A percentile compares a stretch with the other conserved stretches of the same genome.
Conservation (phyloP, 2,329 filamentous ascomycete genomes). For the Beauveria varroae region DNA sequence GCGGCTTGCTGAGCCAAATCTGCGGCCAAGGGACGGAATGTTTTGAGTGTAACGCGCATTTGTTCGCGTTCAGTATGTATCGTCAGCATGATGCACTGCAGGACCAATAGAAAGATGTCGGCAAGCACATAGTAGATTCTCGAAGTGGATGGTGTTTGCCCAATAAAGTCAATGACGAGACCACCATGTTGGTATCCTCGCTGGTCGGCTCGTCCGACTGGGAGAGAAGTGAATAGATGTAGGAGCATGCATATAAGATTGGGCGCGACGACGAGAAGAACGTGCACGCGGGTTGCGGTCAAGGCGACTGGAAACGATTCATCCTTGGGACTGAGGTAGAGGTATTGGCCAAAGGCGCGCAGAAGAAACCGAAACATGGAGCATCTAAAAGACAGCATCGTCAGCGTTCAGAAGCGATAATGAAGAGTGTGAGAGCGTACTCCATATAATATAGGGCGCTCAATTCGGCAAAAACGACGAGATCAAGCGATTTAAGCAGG, state of each 20-base stretch:
- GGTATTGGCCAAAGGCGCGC: constrained; percentile 50
- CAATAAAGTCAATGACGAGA: constrained; percentile 60
- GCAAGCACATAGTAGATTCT: constrained; percentile 46
- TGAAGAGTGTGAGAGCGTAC: constrained; percentile 31
- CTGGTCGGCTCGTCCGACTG: constrained; percentile 51
- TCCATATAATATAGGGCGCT: constrained; percentile 64
- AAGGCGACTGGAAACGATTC: constrained; percentile 48
- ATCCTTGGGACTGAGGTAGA: constrained; percentile 57
- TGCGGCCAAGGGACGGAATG: constrained; percentile 27
- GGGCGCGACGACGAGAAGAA: constrained; percentile 50
- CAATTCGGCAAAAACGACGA: constrained; percentile 56
- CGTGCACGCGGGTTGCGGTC: constrained; percentile 48
- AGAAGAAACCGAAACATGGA: constrained; percentile 56
- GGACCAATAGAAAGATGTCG: constrained; percentile 46
- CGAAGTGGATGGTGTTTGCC: constrained; percentile 55
- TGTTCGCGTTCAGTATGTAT: constrained; percentile 54
- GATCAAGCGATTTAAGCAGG: constrained; percentile 54
- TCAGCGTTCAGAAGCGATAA: not conserved
- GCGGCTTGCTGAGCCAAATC: constrained; percentile 21
- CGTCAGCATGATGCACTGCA: constrained; percentile 59
- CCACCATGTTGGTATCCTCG: constrained; percentile 62
- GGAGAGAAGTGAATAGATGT: constrained; percentile 48
- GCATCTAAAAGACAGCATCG: constrained; percentile 37
- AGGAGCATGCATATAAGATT: constrained; percentile 54
- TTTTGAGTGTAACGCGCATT: constrained; percentile 41